Base-by-base conservation (phyloP, 139 green algal genomes). In the Zygnema circumcarinatum region DNA sequence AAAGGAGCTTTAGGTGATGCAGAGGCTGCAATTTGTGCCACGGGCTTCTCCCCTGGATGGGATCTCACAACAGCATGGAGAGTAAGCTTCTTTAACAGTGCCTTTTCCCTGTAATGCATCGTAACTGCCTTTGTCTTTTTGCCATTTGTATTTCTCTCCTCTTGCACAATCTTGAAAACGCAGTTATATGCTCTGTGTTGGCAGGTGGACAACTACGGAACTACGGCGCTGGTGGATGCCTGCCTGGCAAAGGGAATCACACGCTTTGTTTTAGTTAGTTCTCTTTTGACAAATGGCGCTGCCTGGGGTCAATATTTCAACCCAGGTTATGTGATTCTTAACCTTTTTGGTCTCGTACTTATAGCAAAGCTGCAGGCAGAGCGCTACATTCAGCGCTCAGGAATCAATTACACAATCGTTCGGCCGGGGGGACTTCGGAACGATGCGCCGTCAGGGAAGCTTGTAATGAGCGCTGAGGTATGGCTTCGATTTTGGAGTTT, bases 401-500 rank as follows among this genome's bases (percentile, higher is more conserved):
- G 86, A 40, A 35, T 92, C n/a, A 53, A 89, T 38, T 93, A 88
- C 83, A 88, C 85, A 32, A 93, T 93, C 80, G 84, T 93, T 39
- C 83, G 90, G 2, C 90, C 90, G 2, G 90, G 87, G 1, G 90
- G 90, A 1, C 47, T 93, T 38, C 79, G 81, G n/a, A 78, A 40
- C 31, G 84, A 89, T 25, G 36, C 76, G 38, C 79, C 73, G 21
- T 78, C 67, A 3, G 74, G 67, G 1, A 74, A 72, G 0, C n/a
- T 93, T n/a, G 76, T 91, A 2, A 31, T 90, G 47, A 83, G 52
- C 25, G 3, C 1, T 0, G 89, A 67, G 62, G 82, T 91, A 74
- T 85, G 42, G 3, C 75, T 89, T 42, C 31, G 41, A 31, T 83
- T n/a, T n/a, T n/a, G n/a, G n/a, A n/a, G n/a, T n/a, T n/a, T n/a